Conservation (phyloP, 306 rosid species). For the Rubus idaeus region DNA sequence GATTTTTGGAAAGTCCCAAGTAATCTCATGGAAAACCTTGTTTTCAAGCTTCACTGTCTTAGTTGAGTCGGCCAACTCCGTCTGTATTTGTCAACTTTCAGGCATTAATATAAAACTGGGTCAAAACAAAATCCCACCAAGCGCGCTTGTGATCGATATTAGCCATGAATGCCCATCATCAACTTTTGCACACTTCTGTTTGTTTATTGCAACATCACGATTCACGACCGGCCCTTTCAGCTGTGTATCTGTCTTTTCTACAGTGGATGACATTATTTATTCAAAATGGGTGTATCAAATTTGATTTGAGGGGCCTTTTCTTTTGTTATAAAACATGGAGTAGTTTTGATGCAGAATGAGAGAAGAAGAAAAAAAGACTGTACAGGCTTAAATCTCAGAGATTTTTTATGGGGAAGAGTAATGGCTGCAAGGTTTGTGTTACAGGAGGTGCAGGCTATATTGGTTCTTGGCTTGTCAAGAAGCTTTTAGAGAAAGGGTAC, state of each 20-base stretch:
- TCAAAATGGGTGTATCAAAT: not conserved
- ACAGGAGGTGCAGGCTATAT: slow-evolving; percentile 42
- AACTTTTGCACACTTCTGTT: not conserved
- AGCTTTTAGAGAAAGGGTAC: slow-evolving; percentile 35
- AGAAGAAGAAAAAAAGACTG: not conserved
- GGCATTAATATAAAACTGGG: no score
- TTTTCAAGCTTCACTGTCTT: no score
- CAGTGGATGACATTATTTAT: no score
- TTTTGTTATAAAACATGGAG: not conserved
- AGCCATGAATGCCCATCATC: no score
- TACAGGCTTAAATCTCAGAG: no score
- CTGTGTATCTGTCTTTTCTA: not conserved
- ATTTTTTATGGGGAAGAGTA: slow-evolving; percentile 1
- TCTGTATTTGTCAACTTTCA: no score
- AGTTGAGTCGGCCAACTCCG: no score
- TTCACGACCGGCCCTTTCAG: not conserved
- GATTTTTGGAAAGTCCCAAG: no score
- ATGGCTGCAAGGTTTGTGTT: slow-evolving; percentile 33
- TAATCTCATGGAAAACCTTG: no score
- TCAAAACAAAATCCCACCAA: no score
- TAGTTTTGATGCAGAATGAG: not conserved
- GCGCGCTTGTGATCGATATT: no score
- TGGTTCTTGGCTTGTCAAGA: slow-evolving; percentile 33
- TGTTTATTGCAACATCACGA: not conserved
- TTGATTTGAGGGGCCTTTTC: not conserved